Evolutionary conservation across 495 filamentous ascomycete species (phyloP).

Genomic region (Aspergillus nidulans): DNA sequence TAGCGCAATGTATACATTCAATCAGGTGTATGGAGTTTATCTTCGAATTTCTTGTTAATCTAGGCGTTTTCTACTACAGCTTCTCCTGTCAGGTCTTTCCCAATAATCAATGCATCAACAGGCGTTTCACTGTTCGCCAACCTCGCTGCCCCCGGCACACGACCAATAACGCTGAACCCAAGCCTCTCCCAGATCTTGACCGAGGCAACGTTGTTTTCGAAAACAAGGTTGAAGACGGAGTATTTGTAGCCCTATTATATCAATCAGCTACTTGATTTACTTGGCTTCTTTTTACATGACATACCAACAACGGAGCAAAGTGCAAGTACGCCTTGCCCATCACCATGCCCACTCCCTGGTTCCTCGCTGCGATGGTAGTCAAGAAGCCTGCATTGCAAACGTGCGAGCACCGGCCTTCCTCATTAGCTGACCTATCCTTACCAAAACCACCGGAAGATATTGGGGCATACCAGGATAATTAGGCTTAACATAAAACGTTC

Average conservation of each 20-base stretch:
- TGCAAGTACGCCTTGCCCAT: constrained; percentile 93
- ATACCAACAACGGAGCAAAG: constrained; percentile 83
- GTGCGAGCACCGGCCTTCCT: constrained; percentile 53
- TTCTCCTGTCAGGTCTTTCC: constrained; percentile 29
- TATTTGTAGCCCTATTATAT: constrained; percentile 74
- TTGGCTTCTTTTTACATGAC: constrained; percentile 14
- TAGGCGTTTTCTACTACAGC: constrained; percentile 6
- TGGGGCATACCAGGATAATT: constrained; percentile 80
- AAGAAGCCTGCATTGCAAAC: constrained; percentile 94
- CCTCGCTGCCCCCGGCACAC: constrained; percentile 52
- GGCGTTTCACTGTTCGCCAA: constrained; percentile 39
- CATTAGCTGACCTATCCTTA: background rate
- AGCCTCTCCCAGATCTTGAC: constrained; percentile 94
- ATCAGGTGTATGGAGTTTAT: constrained; percentile 12
- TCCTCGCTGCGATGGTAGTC: constrained; percentile 78
- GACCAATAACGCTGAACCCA: constrained; percentile 90
- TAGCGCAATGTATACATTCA: constrained; percentile 14
- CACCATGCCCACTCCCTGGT: constrained; percentile 77
- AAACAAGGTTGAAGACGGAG: constrained; percentile 97
- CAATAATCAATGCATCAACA: constrained; percentile 47
- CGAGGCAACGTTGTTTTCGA: constrained; percentile 93
- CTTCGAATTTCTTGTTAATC: constrained; percentile 8
- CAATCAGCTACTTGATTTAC: background rate
- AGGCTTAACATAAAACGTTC: constrained; percentile 96
- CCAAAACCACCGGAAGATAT: constrained; percentile 8